These are phyloP conservation scores for Geosiphon pyriformis DNA, from an alignment of 192 early-diverging fungal species.

Conservation along the genomic window DNA sequence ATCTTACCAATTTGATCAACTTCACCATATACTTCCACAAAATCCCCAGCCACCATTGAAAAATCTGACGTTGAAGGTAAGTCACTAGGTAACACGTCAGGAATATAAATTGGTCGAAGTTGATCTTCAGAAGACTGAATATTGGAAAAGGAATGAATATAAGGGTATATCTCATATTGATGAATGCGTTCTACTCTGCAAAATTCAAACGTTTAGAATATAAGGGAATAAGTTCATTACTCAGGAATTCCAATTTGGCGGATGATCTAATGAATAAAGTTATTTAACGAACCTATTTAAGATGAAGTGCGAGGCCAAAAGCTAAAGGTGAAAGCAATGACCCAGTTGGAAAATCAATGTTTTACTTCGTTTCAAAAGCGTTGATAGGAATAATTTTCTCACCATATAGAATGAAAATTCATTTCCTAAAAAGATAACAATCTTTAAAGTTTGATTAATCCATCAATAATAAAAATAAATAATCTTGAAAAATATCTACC, in stretches of 20 bases:
- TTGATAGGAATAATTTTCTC: conserved; percentile 12
- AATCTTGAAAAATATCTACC: conserved; percentile 31
- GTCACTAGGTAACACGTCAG: conserved; percentile 73
- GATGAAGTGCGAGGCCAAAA: conserved; percentile 88
- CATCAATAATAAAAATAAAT: conserved; percentile 21
- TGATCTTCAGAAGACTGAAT: conserved; percentile 53
- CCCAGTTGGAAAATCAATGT: too few species aligned
- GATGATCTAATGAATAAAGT: background rate
- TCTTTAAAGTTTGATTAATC: background rate
- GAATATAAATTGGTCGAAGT: conserved; percentile 63
- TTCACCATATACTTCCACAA: conserved; percentile 80
- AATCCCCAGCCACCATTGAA: conserved; percentile 97
- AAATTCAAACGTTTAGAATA: background rate
- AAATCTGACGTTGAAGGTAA: conserved; percentile 72
- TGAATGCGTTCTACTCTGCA: conserved; percentile 43
- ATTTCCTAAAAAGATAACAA: conserved; percentile 60
- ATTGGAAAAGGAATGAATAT: conserved; percentile 90
- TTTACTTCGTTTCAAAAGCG: background rate
- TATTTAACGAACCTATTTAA: conserved; percentile 75
- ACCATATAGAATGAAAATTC: conserved; percentile 98
- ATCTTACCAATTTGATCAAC: conserved; percentile 24
- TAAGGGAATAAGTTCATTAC: conserved; percentile 3
- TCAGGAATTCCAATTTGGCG: background rate
- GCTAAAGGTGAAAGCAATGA: conserved; percentile 28
- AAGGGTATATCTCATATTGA: conserved; percentile 80